These are phyloP conservation scores for Parastagonospora avenae DNA, from an alignment of 2,329 filamentous ascomycete genomes.

Conservation along the genomic window DNA sequence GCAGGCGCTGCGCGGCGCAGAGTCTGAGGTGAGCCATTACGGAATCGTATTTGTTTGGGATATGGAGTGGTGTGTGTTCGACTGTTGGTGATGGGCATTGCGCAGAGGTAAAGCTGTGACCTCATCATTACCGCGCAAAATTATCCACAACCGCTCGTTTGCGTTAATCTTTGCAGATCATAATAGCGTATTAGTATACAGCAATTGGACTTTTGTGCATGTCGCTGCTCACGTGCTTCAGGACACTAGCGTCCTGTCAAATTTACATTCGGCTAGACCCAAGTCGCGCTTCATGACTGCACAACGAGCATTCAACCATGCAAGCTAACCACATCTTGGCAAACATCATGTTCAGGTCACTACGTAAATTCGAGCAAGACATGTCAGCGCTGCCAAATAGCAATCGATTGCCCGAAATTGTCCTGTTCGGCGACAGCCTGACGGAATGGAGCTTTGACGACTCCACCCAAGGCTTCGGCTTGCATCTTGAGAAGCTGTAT, in stretches of 20 bases:
- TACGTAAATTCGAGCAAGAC: not conserved
- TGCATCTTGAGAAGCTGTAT: constrained; percentile 32
- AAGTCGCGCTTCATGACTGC: no score
- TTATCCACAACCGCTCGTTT: no score
- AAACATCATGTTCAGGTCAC: not conserved
- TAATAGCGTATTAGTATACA: not conserved
- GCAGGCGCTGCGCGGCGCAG: constrained; percentile 3
- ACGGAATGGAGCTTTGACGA: constrained; percentile 41
- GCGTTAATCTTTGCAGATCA: not conserved
- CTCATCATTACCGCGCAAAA: not conserved
- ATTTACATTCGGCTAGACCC: no score
- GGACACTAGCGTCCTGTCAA: no score
- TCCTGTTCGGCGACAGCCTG: constrained; percentile 44
- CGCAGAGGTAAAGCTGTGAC: not conserved
- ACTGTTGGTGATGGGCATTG: not conserved
- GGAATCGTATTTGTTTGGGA: not conserved
- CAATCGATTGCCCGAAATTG: constrained; percentile 24
- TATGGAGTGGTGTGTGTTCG: not conserved
- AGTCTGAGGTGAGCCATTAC: constrained; percentile 6
- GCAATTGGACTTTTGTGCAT: no score
- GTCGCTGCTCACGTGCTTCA: no score
- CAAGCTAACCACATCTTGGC: no score
- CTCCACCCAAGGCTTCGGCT: constrained; percentile 35
- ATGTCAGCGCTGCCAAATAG: not conserved
- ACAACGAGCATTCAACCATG: no score